A percentile compares a stretch with the other conserved stretches of the same genome.
phyloP scores from a whole-genome alignment of 805 yeast genomes.

The Blastobotrys terrestris region DNA sequence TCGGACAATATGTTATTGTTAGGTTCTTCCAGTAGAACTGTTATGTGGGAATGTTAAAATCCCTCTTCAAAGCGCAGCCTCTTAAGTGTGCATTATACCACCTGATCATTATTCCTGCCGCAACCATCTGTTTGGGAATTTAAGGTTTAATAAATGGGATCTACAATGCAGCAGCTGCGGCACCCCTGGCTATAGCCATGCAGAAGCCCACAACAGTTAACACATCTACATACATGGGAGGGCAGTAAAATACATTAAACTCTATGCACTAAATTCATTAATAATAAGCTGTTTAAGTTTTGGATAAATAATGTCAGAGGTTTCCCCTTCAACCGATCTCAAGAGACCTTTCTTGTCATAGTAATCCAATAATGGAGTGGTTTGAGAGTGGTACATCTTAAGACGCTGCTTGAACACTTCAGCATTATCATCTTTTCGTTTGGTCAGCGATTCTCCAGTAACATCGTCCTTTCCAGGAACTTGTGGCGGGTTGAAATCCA shows the following conservation, averaged over 20 bases:
- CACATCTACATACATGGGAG: no score
- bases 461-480: constrained; percentile 74
- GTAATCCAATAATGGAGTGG: constrained; percentile 60
- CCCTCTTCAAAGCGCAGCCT: no score
- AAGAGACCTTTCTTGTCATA: constrained; percentile 49
- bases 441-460: constrained; percentile 79
- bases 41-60: no score
- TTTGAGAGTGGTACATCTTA: constrained; percentile 49
- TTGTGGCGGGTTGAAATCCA: constrained; percentile 86
- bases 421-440: constrained; percentile 78
- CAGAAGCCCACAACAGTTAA: no score
- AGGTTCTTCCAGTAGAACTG: no score
- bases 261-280: constrained; percentile 1
- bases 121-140: no score
- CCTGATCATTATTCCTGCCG: no score
- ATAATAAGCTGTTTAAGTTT: constrained; percentile 38
- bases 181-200: no score
- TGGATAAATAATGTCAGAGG: constrained; percentile 82
- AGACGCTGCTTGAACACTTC: constrained; percentile 65
- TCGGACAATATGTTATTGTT: no score
- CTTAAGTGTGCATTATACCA: no score
- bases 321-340: constrained; percentile 59
- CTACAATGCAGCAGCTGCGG: no score
- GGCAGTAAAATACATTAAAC: not conserved
- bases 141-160: no score